phyloP scores from a whole-genome alignment of 352 stramenopile species.

The Globisporangium alternatum region DNA sequence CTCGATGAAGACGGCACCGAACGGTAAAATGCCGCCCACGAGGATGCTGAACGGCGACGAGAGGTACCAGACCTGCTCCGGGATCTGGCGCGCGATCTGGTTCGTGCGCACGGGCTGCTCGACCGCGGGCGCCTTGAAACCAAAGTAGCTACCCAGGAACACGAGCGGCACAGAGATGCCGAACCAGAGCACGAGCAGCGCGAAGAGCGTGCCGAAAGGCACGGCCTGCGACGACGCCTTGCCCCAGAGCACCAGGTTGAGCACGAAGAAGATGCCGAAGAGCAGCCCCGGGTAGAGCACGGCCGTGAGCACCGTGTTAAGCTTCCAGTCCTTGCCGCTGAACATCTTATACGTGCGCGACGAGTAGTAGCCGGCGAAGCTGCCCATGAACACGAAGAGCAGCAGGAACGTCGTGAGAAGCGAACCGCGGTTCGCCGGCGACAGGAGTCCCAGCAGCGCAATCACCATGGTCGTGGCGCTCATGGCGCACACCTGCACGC shows the following conservation, averaged over 20 bases:
- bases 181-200: conserved; percentile 97
- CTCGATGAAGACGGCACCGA: conserved; percentile 99
- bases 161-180: conserved; percentile 97
- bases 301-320: conserved; percentile 95
- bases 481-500: conserved; percentile 95
- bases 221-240: conserved; percentile 88
- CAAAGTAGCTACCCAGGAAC: conserved; percentile 98
- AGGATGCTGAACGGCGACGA: conserved; percentile 92
- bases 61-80: conserved; percentile 96
- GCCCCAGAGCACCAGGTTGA: conserved; percentile 95
- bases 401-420: conserved; percentile 96
- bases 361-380: conserved; percentile 95
- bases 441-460: conserved; percentile 93
- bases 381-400: conserved; percentile 98
- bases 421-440: conserved; percentile 95
- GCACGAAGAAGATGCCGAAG: conserved; percentile 93
- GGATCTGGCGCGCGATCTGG: conserved; percentile 90
- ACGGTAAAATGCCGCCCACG: conserved; percentile 98
- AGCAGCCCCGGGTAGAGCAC: conserved; percentile 93
- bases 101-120: conserved; percentile 90
- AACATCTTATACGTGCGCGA: conserved; percentile 99
- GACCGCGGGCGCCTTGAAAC: conserved; percentile 85
- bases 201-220: conserved; percentile 96
- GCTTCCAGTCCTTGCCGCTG: conserved; percentile 96
- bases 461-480: conserved; percentile 95